Evolutionary conservation across 2,329 filamentous ascomycete species (phyloP).

Genomic region (Fusarium staphyleae): DNA sequence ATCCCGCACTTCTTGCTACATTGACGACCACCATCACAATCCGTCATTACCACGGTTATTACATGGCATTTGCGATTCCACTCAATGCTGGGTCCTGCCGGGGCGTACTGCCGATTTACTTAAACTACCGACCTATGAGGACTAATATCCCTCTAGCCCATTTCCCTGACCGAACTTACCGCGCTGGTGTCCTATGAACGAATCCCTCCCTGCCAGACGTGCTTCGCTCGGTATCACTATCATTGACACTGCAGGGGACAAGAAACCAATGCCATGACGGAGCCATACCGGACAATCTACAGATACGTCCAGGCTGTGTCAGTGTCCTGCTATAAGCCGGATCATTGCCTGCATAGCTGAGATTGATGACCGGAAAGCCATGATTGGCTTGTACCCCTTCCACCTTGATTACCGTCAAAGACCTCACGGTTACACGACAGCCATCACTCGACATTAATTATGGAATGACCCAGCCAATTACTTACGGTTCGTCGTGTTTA

Average conservation of each 20-base stretch:
- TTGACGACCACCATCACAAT: constrained; percentile 1
- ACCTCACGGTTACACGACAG: constrained; percentile 32
- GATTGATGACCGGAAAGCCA: constrained; percentile 1
- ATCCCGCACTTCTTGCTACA: constrained; percentile 20
- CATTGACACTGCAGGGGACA: constrained; percentile 23
- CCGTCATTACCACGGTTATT: not conserved
- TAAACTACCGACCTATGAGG: not conserved
- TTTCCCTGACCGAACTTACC: constrained; percentile 1
- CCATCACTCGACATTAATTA: constrained; percentile 17
- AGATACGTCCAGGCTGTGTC: constrained; percentile 29
- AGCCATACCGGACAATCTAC: constrained; percentile 21
- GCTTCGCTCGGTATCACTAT: constrained; percentile 26
- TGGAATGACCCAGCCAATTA: constrained; percentile 27
- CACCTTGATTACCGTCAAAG: constrained; percentile 19
- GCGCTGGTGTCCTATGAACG: not conserved
- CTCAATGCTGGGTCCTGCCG: not conserved
- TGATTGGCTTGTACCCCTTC: constrained; percentile 25
- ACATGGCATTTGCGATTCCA: constrained; percentile 9
- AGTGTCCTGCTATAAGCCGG: constrained; percentile 20
- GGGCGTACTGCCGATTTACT: not conserved
- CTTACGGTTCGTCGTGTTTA: not conserved
- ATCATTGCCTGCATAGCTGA: constrained; percentile 25
- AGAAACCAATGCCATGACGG: constrained; percentile 7
- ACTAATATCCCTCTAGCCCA: not conserved
- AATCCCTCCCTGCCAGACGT: constrained; percentile 9